Conservation (phyloP, 1,139 yeast species). For the Pichia sp. region DNA sequence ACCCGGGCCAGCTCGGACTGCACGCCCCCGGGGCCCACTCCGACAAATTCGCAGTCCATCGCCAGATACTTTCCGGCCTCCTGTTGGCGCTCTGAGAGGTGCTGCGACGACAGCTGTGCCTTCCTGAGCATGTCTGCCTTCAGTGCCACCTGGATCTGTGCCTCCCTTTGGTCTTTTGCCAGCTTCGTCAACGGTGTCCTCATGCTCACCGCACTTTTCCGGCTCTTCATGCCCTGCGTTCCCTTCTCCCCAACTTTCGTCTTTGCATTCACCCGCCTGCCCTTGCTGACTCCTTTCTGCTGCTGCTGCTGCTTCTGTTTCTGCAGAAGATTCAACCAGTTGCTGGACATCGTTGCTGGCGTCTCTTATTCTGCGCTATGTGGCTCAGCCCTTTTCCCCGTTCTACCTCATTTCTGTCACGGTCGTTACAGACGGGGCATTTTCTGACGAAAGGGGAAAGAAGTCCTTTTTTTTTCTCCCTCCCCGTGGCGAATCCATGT, state of each 20-base stretch:
- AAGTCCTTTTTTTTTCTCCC: too few relatives aligned
- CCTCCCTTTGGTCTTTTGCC: constrained; percentile 6
- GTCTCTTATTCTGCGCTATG: too few relatives aligned
- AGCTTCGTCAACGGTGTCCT: constrained; percentile 15
- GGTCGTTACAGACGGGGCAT: too few relatives aligned
- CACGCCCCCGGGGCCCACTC: constrained; percentile 70
- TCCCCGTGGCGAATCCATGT: too few relatives aligned
- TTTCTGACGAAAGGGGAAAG: too few relatives aligned
- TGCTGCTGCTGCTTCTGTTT: constrained; percentile 15
- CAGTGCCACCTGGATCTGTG: not conserved
- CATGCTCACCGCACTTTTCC: constrained; percentile 15
- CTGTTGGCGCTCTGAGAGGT: constrained; percentile 4
- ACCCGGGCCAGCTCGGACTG: constrained; percentile 80
- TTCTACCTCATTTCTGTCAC: too few relatives aligned
- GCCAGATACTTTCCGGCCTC: constrained; percentile 72
- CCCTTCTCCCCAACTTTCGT: not conserved
- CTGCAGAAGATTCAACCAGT: constrained; percentile 18
- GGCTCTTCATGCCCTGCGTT: not conserved
- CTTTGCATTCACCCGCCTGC: too few relatives aligned
- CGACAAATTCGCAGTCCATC: constrained; percentile 93
- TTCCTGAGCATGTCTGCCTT: not conserved
- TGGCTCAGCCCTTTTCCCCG: too few relatives aligned
- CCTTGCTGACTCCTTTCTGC: constrained; percentile 7
- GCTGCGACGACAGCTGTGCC: not conserved
- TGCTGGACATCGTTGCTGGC: constrained; percentile 8